Evolutionary conservation across 768 basidiomycete species (phyloP).

Genomic region (Bullera alba): DNA sequence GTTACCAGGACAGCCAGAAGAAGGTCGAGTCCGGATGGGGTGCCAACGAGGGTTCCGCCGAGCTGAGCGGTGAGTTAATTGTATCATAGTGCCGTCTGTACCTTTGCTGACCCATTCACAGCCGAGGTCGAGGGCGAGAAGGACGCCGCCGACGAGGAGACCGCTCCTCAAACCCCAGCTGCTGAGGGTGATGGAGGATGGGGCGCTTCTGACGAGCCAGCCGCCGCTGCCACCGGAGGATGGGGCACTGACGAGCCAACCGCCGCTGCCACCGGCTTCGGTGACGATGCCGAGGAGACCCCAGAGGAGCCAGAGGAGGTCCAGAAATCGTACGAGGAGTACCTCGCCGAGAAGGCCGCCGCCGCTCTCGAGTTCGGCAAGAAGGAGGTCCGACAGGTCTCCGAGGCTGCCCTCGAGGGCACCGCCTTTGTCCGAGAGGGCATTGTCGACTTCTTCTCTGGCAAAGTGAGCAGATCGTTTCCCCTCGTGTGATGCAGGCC

Average conservation of each 20-base stretch:
- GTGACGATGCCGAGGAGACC: constrained; percentile 12
- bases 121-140: constrained; percentile 65
- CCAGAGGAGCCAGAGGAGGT: constrained; percentile 49
- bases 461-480: constrained; percentile 63
- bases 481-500: neutral
- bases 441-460: constrained; percentile 70
- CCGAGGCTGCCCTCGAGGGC: constrained; percentile 60
- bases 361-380: constrained; percentile 60
- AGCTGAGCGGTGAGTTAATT: constrained; percentile 51
- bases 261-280: constrained; percentile 35
- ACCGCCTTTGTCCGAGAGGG: constrained; percentile 64
- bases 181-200: constrained; percentile 50
- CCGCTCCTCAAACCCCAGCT: constrained; percentile 62
- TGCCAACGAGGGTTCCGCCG: constrained; percentile 75
- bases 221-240: no score
- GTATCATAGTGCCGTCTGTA: neutral
- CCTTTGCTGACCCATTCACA: constrained; percentile 13
- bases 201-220: neutral
- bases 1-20: constrained; percentile 80
- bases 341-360: constrained; percentile 60
- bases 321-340: constrained; percentile 88
- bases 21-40: constrained; percentile 94
- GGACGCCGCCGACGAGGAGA: constrained; percentile 68
- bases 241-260: no score
- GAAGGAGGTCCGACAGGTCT: constrained; percentile 65